Evolutionary conservation across 2,329 filamentous ascomycete genomes (phyloP).

Genomic region (Fusarium citri): DNA sequence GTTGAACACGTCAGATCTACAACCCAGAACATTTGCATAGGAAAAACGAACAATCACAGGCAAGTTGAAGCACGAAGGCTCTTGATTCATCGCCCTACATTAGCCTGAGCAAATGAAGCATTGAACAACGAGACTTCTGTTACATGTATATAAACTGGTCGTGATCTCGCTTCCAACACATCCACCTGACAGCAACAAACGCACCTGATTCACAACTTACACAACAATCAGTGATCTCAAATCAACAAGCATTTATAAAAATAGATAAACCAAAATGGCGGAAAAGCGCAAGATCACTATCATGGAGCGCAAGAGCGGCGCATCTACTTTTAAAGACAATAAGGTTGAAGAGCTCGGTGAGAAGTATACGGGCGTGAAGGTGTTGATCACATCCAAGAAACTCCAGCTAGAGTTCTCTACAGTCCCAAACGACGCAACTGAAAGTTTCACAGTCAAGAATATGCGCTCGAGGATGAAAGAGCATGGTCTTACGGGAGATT

Average conservation of each 20-base stretch:
- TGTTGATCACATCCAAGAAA: neutral
- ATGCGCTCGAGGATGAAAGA: neutral
- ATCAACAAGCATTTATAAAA: neutral
- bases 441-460: neutral
- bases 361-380: neutral
- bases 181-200: neutral
- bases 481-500: neutral
- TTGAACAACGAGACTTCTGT: too few relatives aligned
- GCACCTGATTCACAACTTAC: neutral
- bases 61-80: neutral
- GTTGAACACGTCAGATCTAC: neutral
- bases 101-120: neutral
- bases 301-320: neutral
- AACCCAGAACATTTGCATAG: neutral
- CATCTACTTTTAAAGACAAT: neutral
- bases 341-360: neutral
- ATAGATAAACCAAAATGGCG: neutral
- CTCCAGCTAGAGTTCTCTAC: neutral
- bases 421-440: neutral
- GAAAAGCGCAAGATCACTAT: neutral
- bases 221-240: neutral
- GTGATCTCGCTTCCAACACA: neutral
- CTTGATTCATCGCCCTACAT: neutral
- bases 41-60: neutral
- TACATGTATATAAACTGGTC: neutral